These are phyloP conservation scores for Cunninghamia lanceolata DNA, from an alignment of 75 land plant species.

Conservation along the genomic window DNA sequence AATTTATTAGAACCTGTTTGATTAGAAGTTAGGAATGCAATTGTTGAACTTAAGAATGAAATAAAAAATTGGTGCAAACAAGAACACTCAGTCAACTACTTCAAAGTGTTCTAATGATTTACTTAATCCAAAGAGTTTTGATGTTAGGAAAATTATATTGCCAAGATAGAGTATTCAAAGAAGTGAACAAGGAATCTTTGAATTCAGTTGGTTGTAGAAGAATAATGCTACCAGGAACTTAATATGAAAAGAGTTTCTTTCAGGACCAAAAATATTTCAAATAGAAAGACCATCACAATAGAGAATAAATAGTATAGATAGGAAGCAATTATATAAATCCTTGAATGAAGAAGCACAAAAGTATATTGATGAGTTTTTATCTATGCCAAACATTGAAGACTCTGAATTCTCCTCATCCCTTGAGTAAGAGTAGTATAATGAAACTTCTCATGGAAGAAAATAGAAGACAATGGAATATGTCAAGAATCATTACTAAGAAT, in stretches of 20 bases:
- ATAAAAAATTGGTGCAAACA: slow-evolving; percentile 26
- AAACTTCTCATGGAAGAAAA: slow-evolving; percentile 24
- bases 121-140: slow-evolving; percentile 3
- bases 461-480: slow-evolving; percentile 14
- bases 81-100: not conserved
- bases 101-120: slow-evolving; percentile 3
- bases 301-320: slow-evolving; percentile 61
- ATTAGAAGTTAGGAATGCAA: slow-evolving; percentile 73
- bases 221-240: slow-evolving; percentile 58
- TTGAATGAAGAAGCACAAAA: no score
- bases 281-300: slow-evolving; percentile 19
- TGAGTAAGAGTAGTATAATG: slow-evolving; percentile 63
- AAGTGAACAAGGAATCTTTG: slow-evolving; percentile 69
- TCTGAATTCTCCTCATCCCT: slow-evolving; percentile 70
- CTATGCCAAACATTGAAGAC: slow-evolving; percentile 71
- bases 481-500: not conserved
- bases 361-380: no score
- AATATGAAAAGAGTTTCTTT: slow-evolving; percentile 59
- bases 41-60: slow-evolving; percentile 61
- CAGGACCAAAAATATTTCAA: slow-evolving; percentile 18
- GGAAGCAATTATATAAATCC: slow-evolving; percentile 41
- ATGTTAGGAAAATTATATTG: slow-evolving; percentile 24
- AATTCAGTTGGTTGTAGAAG: slow-evolving; percentile 65
- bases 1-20: slow-evolving; percentile 65
- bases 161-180: slow-evolving; percentile 58